Conservation (phyloP, 305 asterid genomes). For the Fraxinus nigra region DNA sequence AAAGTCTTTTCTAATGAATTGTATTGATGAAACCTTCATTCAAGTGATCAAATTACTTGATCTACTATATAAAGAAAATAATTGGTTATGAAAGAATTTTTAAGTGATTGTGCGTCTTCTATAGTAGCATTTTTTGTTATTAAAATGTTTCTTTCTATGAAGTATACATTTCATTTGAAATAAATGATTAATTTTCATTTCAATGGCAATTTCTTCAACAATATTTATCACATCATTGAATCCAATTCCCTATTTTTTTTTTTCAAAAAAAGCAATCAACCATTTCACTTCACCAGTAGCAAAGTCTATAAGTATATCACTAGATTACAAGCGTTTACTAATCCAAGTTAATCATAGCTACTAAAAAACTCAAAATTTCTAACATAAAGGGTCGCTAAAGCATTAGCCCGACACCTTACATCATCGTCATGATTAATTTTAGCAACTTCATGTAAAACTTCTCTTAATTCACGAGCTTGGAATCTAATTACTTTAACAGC, state of each 20-base stretch:
- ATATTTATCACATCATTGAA: not conserved
- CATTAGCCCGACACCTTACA: constrained; percentile 6
- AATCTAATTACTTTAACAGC: constrained; percentile 11
- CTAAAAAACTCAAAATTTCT: too few species aligned
- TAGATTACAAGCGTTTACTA: not conserved
- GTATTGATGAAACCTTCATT: not conserved
- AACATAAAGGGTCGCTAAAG: not conserved
- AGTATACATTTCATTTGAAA: not conserved
- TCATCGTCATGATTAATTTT: not conserved
- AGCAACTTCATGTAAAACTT: constrained; percentile 6
- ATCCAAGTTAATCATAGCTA: not conserved
- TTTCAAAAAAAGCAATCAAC: not conserved
- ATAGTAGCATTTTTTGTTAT: not conserved
- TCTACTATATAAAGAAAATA: not conserved
- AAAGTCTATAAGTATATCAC: not conserved
- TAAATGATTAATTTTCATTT: not conserved
- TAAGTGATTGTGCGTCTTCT: not conserved
- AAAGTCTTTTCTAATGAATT: not conserved
- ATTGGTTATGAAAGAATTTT: not conserved
- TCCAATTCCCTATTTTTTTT: not conserved
- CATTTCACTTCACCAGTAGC: not conserved
- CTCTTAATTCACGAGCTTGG: constrained; percentile 5
- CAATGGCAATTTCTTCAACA: not conserved
- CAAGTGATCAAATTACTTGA: not conserved
- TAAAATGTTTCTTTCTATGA: not conserved